Evolutionary conservation across 345 rosid species (phyloP).

Genomic region (Populus euphratica): DNA sequence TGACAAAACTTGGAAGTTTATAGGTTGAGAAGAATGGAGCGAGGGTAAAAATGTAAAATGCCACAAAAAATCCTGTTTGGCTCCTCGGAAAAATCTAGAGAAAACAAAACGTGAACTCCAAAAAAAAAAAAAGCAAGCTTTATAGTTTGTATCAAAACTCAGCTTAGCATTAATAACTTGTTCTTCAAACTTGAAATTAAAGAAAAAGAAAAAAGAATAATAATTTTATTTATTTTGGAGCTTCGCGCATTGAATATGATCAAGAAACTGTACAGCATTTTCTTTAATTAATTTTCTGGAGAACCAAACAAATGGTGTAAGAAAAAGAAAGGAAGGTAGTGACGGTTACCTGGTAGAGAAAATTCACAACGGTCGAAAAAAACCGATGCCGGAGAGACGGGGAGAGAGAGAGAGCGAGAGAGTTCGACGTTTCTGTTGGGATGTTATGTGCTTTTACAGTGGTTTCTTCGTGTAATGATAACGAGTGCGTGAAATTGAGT

Average conservation of each 20-base stretch:
- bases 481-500: background rate
- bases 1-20: no score
- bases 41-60: background rate
- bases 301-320: background rate
- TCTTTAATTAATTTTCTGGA: background rate
- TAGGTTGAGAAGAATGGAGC: no score
- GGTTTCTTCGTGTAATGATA: no score
- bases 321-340: background rate
- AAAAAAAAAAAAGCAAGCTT: no score
- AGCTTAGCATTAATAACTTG: no score
- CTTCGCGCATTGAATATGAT: background rate
- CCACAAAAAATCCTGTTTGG: background rate
- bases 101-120: background rate
- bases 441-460: no score
- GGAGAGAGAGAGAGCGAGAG: background rate
- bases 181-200: background rate
- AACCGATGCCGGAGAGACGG: background rate
- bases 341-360: background rate
- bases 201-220: background rate
- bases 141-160: no score
- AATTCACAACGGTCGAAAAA: background rate
- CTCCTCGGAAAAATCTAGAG: background rate
- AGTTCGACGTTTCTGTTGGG: no score
- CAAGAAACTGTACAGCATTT: no score
- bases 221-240: no score